Percentiles rank a stretch among this genome's conserved stretches.
phyloP scores from a whole-genome alignment of 1,284 basidiomycete genomes.

The Ceraceosorus bombacis region DNA sequence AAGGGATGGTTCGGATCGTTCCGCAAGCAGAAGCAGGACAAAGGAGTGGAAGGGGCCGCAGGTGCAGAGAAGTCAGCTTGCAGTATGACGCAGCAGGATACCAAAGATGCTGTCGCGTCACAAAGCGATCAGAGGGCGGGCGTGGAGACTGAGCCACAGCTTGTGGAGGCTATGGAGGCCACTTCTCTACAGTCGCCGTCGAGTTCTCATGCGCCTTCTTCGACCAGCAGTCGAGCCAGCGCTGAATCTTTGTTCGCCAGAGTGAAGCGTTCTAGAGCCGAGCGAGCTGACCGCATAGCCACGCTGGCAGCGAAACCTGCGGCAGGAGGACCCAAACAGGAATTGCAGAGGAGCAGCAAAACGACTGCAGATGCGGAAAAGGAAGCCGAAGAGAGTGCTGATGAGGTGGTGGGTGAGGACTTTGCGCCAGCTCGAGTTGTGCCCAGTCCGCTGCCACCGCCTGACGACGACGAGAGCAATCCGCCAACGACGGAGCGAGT shows the following conservation, averaged over 20 bases:
- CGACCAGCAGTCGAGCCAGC: neutral
- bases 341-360: neutral
- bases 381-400: neutral
- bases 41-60: neutral
- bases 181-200: neutral
- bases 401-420: neutral
- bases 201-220: neutral
- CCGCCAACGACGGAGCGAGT: constrained; percentile 1
- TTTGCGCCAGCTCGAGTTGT: neutral
- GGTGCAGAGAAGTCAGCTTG: neutral
- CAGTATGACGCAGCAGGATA: no score
- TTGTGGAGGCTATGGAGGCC: neutral
- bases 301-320: neutral
- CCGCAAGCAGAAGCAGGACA: neutral
- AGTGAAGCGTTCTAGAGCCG: neutral
- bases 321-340: neutral
- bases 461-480: constrained; percentile 3
- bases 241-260: neutral
- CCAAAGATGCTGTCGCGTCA: no score
- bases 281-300: neutral
- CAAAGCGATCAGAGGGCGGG: no score
- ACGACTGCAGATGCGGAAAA: neutral
- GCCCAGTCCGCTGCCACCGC: constrained; percentile 4
- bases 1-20: neutral
- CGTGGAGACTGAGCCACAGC: neutral